Evolutionary conservation across 1,284 basidiomycete species (phyloP).

Genomic region (Neolentinus lepideus): DNA sequence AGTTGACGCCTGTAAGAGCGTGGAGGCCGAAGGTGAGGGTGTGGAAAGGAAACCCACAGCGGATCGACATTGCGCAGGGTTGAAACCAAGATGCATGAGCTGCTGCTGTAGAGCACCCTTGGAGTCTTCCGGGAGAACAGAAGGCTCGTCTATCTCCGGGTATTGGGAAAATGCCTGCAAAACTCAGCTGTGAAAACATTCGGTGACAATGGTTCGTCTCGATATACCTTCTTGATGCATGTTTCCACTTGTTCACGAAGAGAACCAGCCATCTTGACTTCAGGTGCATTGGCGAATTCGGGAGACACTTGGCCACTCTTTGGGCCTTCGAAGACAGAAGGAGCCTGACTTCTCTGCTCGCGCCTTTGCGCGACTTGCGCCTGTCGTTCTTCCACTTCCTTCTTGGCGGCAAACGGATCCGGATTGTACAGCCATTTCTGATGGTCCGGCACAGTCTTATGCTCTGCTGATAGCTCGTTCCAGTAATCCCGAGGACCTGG

Average conservation of each 20-base stretch:
- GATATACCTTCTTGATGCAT: slow-evolving; percentile 66
- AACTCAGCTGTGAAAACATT: too few relatives aligned
- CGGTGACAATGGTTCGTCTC: too few relatives aligned
- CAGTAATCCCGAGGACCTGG: slow-evolving; percentile 81
- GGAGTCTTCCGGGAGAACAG: slow-evolving; percentile 40
- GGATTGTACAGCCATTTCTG: slow-evolving; percentile 81
- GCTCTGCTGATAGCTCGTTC: slow-evolving; percentile 67
- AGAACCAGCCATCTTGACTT: slow-evolving; percentile 78
- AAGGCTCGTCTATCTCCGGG: slow-evolving; percentile 42
- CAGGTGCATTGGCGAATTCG: slow-evolving; percentile 64
- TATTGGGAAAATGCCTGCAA: slow-evolving; percentile 43
- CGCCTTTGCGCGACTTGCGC: slow-evolving; percentile 41
- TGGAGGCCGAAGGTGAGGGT: slow-evolving; percentile 43
- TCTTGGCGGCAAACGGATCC: slow-evolving; percentile 77
- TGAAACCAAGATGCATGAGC: slow-evolving; percentile 53
- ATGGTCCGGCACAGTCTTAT: slow-evolving; percentile 61
- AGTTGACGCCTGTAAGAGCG: slow-evolving; percentile 39
- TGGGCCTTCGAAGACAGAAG: background rate
- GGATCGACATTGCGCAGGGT: slow-evolving; percentile 37
- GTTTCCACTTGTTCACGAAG: slow-evolving; percentile 81
- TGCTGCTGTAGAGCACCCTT: slow-evolving; percentile 37
- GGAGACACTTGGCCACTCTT: slow-evolving; percentile 21
- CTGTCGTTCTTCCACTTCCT: slow-evolving; percentile 61
- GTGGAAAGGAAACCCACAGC: slow-evolving; percentile 45
- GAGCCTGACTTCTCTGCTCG: slow-evolving; percentile 21